Conservation (phyloP, 2,329 filamentous ascomycete genomes). For the Aphanoascus verrucosus region DNA sequence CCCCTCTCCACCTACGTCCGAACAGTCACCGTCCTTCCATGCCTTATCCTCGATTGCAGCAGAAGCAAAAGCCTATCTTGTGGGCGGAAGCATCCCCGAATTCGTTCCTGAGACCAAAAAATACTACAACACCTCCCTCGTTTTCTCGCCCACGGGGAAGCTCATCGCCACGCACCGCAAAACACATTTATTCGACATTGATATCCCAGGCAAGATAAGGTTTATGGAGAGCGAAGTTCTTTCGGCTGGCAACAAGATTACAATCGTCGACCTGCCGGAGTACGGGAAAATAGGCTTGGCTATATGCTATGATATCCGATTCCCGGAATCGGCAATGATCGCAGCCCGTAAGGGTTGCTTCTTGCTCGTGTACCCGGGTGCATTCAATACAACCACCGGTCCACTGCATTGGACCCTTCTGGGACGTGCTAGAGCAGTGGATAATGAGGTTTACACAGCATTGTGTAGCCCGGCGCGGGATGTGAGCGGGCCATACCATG, state of each 20-base stretch:
- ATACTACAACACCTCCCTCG: constrained; percentile 84
- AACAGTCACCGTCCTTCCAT: constrained; percentile 72
- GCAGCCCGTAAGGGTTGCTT: constrained; percentile 81
- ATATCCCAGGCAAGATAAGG: constrained; percentile 87
- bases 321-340: constrained; percentile 84
- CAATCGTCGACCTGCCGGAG: constrained; percentile 72
- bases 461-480: constrained; percentile 86
- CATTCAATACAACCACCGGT: constrained; percentile 91
- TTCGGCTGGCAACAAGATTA: constrained; percentile 71
- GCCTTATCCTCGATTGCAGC: constrained; percentile 69
- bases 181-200: constrained; percentile 93
- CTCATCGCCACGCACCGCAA: constrained; percentile 85
- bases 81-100: constrained; percentile 91
- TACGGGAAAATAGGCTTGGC: constrained; percentile 80
- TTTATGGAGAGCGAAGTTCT: constrained; percentile 89
- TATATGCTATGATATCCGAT: constrained; percentile 97
- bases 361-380: constrained; percentile 82
- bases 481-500: constrained; percentile 65
- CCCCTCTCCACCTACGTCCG: constrained; percentile 59
- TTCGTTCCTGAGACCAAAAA: constrained; percentile 53
- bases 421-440: constrained; percentile 71
- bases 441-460: constrained; percentile 90
- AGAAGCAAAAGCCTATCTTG: constrained; percentile 67
- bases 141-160: constrained; percentile 67
- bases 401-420: constrained; percentile 82